Evolutionary conservation across 73 alveolate genomes (phyloP), one percentile per base, ranked within the genome.

Genomic region (Urostyla sp.): DNA sequence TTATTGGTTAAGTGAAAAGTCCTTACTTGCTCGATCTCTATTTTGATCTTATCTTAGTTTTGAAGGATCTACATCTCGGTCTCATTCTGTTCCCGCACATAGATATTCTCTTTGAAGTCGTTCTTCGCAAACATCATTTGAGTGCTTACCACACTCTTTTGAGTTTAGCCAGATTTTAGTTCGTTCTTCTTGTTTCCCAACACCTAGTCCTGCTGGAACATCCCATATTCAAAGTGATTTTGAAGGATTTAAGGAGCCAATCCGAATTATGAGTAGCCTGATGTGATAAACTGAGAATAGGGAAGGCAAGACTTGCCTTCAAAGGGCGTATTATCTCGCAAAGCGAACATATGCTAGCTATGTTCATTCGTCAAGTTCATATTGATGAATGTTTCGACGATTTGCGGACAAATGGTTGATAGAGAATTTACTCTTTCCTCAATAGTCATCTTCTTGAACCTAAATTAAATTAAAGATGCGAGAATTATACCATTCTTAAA

Each of bases 341-440:
- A 49, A 16, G 83, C 67, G 31, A 69, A 69, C 37, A 6, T 34
- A 31, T 57, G 44, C 40, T 24, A 34, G 18, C 83, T 69, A 24
- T 45, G 48, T 34, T 69, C 60, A 32, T 46, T 45, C 27, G 56
- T 48, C 54, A 46, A 46, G 38, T 27, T 43, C 83, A 69, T 69
- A 20, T 23, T 45, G 18, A 46, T 18, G 36, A 69, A 69, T 18
- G 52, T 69, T 30, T 69, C 83, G 15, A 49, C 49, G 40, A 69
- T 27, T 31, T 69, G 67, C n/a, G 83, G 83, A 26, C 48, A 28
- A 11, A 69, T 30, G 4, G 83, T 69, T 21, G 72, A 46, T 23
- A 69, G n/a, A 1, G 83, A 6, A 35, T 69, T 69, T 23, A 69
- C 83, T 34, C 83, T 69, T 37, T 69, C 83, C 34, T 69, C 83